Percentiles rank a stretch among this genome's conserved stretches.
Conservation (phyloP, 176 grass and related monocot genomes). For the Paspalum vaginatum region DNA sequence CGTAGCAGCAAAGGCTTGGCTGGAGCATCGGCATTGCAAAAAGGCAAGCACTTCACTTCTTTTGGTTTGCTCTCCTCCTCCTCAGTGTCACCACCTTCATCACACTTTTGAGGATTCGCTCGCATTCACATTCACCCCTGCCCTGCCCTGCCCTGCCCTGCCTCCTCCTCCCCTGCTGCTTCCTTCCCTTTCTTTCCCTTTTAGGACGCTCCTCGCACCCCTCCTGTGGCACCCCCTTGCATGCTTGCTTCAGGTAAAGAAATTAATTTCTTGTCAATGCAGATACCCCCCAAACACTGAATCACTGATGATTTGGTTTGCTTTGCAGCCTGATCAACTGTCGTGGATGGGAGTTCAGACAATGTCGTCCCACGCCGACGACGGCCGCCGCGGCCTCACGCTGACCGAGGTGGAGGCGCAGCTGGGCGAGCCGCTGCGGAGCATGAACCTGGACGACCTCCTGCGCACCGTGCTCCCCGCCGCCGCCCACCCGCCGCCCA, state of each 20-base stretch:
- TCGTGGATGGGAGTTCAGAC: conserved; percentile 82
- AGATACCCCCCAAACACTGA: no score
- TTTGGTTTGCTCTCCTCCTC: neutral
- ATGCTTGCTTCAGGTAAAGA: no score
- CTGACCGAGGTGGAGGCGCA: conserved; percentile 80
- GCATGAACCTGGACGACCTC: conserved; percentile 91
- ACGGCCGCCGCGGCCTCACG: conserved; percentile 59
- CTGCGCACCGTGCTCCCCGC: conserved; percentile 64
- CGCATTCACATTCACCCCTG: no score
- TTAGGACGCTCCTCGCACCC: no score
- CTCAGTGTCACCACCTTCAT: no score
- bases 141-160: neutral
- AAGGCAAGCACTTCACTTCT: conserved; percentile 16
- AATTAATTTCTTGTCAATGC: no score
- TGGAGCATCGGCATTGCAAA: conserved; percentile 19
- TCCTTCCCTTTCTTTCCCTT: no score
- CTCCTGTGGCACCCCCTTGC: no score
- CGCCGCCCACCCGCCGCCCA: conserved; percentile 35
- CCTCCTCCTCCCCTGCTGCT: neutral
- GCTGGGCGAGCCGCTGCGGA: conserved; percentile 77
- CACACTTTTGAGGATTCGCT: no score
- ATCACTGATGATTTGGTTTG: no score
- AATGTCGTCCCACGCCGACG: conserved; percentile 61
- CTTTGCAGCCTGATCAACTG: no score
- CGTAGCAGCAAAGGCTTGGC: neutral